These are phyloP conservation scores for Solanum virginianum DNA, from an alignment of 257 asterid genomes.

Conservation along the genomic window DNA sequence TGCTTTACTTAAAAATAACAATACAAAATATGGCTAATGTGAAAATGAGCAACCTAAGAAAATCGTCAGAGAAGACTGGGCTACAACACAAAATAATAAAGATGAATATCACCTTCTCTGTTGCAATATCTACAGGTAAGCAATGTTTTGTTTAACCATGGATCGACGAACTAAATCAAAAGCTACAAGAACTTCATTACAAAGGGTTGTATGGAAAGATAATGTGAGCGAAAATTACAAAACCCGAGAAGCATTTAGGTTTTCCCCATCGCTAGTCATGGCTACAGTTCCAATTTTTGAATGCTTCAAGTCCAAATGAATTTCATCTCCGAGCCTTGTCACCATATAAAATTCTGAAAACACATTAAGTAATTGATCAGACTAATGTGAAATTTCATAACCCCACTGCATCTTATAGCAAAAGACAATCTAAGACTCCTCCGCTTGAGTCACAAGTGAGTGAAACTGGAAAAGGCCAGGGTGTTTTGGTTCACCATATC, in stretches of 20 bases:
- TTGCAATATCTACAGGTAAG: too few relatives aligned
- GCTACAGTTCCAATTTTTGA: constrained; percentile 71
- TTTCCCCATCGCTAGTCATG: constrained; percentile 94
- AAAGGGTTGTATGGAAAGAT: background rate
- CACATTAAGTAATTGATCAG: background rate
- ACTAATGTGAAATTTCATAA: background rate
- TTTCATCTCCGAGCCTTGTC: constrained; percentile 98
- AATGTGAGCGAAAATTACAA: background rate
- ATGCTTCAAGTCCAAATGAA: constrained; percentile 88
- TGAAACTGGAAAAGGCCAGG: background rate
- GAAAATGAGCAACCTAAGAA: too few relatives aligned
- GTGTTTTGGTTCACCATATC: background rate
- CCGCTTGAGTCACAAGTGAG: background rate
- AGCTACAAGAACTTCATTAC: background rate
- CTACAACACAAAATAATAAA: too few relatives aligned
- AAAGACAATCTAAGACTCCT: background rate
- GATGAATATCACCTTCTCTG: too few relatives aligned
- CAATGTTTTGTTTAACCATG: too few relatives aligned
- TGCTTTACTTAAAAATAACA: too few relatives aligned
- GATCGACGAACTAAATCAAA: background rate
- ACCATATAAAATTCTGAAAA: constrained; percentile 74
- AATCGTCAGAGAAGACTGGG: too few relatives aligned
- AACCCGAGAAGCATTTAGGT: constrained; percentile 98
- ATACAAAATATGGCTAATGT: too few relatives aligned
- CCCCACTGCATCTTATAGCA: background rate